These are phyloP conservation scores for Collybiopsis luxurians DNA, from an alignment of 768 basidiomycete species.

Conservation along the genomic window DNA sequence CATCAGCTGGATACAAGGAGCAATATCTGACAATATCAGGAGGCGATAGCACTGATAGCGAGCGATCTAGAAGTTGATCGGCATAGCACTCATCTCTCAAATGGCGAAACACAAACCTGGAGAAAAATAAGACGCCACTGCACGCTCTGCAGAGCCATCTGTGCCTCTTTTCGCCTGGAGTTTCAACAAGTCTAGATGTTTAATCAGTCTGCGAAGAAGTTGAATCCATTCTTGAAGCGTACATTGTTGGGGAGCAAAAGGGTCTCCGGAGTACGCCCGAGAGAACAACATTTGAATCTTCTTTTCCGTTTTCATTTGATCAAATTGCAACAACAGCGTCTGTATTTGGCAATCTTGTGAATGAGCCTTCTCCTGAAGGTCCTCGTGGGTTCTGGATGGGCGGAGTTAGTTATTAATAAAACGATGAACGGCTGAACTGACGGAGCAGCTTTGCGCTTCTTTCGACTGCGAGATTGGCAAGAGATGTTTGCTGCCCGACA, in stretches of 20 bases:
- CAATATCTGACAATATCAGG: conserved; percentile 50
- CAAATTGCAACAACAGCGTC: conserved; percentile 40
- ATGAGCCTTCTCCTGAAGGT: conserved; percentile 44
- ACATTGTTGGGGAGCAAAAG: not conserved
- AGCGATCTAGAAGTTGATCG: not conserved
- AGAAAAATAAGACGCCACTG: conserved; percentile 31
- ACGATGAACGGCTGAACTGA: conserved; percentile 23
- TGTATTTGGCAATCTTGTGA: conserved; percentile 46
- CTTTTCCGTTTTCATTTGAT: conserved; percentile 35
- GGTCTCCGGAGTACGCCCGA: conserved; percentile 22
- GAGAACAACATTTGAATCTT: conserved; percentile 42
- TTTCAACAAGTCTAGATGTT: not conserved
- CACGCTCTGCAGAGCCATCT: conserved; percentile 31
- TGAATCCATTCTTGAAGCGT: not conserved
- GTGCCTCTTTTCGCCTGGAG: not conserved
- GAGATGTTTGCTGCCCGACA: conserved; percentile 45
- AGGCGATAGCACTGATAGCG: conserved; percentile 17
- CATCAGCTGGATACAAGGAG: conserved; percentile 47
- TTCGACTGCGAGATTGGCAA: conserved; percentile 46
- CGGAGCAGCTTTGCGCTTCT: conserved; percentile 59
- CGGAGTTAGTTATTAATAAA: not conserved
- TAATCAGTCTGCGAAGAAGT: not conserved
- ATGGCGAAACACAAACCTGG: conserved; percentile 27
- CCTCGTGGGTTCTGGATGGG: conserved; percentile 47
- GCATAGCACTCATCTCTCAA: too few species aligned